Conservation (phyloP, 2,329 filamentous ascomycete genomes). For the Ascochyta rabiei region DNA sequence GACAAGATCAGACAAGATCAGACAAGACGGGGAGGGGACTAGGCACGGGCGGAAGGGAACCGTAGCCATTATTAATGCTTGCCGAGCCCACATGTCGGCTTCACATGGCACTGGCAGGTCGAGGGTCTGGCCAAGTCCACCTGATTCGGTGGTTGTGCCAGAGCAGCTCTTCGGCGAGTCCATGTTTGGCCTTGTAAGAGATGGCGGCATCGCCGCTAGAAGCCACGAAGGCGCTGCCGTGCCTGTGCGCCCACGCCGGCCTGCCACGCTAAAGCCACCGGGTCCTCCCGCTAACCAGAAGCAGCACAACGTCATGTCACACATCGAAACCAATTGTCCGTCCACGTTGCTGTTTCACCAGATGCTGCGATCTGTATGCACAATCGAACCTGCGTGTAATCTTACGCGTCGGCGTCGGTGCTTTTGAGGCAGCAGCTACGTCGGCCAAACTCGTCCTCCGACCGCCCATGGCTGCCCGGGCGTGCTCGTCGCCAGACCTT, state of each 20-base stretch:
- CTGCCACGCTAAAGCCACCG: not conserved
- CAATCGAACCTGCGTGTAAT: slow-evolving; percentile 25
- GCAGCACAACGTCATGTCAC: slow-evolving; percentile 25
- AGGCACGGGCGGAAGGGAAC: slow-evolving; percentile 3
- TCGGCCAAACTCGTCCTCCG: slow-evolving; percentile 26
- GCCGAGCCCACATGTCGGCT: slow-evolving; percentile 18
- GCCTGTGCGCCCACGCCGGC: not conserved
- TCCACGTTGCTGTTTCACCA: slow-evolving; percentile 26
- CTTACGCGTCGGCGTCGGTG: slow-evolving; percentile 15
- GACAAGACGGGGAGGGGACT: not conserved
- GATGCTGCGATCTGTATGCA: slow-evolving; percentile 27
- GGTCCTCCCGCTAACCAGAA: slow-evolving; percentile 24
- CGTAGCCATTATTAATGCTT: slow-evolving; percentile 24
- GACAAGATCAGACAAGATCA: not conserved
- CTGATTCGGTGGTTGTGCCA: slow-evolving; percentile 15
- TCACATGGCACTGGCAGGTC: not conserved
- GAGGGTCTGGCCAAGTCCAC: slow-evolving; percentile 16
- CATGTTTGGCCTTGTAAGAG: slow-evolving; percentile 13
- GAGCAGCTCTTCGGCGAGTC: slow-evolving; percentile 17
- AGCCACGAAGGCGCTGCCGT: not conserved
- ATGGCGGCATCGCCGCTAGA: slow-evolving; percentile 26
- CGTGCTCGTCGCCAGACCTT: slow-evolving; percentile 27
- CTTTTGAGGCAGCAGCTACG: slow-evolving; percentile 15
- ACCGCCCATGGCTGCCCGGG: slow-evolving; percentile 34
- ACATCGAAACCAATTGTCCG: slow-evolving; percentile 29